These are phyloP conservation scores for Tetrahymena thermophila DNA, from an alignment of 73 alveolate genomes.

Conservation along the genomic window DNA sequence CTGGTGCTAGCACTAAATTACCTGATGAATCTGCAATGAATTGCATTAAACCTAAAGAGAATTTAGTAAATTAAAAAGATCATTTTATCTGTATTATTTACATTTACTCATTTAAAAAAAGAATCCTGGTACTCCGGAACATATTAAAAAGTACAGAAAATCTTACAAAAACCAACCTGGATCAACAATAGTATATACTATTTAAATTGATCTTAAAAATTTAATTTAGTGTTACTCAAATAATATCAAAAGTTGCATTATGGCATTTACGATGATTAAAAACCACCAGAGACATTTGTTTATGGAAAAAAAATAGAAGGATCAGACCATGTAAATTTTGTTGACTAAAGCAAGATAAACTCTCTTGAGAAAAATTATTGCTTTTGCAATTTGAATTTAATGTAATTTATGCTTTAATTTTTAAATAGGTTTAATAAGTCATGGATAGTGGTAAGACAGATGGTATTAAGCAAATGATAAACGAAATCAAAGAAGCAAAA, in stretches of 20 bases:
- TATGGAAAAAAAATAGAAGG: conserved; percentile 37
- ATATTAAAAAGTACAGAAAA: conserved; percentile 30
- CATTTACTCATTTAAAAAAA: neutral
- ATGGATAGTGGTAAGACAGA: conserved; percentile 11
- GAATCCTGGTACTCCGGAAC: conserved; percentile 30
- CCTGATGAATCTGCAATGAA: neutral
- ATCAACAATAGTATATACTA: neutral
- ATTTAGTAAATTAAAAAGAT: neutral
- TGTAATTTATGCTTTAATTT: neutral
- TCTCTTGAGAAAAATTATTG: neutral
- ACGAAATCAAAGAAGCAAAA: conserved; percentile 20
- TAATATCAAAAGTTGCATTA: conserved; percentile 8
- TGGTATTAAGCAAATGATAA: conserved; percentile 15
- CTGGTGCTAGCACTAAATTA: neutral
- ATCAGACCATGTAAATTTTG: conserved; percentile 12
- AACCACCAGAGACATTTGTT: neutral
- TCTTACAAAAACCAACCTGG: conserved; percentile 34
- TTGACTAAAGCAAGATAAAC: neutral
- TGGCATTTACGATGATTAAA: conserved; percentile 33
- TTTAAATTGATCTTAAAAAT: neutral
- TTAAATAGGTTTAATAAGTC: neutral
- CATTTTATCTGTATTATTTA: neutral
- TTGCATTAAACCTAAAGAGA: neutral
- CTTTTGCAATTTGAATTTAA: neutral
- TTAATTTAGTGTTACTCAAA: neutral